A percentile compares a stretch with the other conserved stretches of the same genome.
Evolutionary conservation across 2,329 filamentous ascomycete species (phyloP).

Genomic region (Drechslerella coelobrocha): DNA sequence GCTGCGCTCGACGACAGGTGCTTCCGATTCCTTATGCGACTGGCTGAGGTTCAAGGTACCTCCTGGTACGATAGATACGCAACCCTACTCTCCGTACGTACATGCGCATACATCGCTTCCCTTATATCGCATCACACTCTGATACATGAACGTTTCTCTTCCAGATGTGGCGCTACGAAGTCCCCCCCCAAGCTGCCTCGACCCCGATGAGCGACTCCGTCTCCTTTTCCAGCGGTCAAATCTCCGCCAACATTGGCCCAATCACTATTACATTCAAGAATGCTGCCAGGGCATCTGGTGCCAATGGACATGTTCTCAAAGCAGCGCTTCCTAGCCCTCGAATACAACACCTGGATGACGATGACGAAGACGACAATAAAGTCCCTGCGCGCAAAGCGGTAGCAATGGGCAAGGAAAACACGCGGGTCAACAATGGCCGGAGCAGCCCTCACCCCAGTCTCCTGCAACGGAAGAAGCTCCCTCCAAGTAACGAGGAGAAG

Average conservation of each 20-base stretch:
- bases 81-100: conserved; percentile 42
- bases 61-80: conserved; percentile 49
- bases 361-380: conserved; percentile 7
- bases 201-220: conserved; percentile 31
- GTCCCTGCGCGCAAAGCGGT: conserved; percentile 4
- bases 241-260: conserved; percentile 36
- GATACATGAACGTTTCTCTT: not conserved
- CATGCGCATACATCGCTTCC: not conserved
- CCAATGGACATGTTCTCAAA: not conserved
- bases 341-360: conserved; percentile 16
- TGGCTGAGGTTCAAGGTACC: conserved; percentile 47
- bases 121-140: not conserved
- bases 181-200: conserved; percentile 26
- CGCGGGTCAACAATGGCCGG: conserved; percentile 35
- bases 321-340: conserved; percentile 15
- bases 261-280: conserved; percentile 44
- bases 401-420: conserved; percentile 12
- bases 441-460: conserved; percentile 37
- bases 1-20: conserved; percentile 47
- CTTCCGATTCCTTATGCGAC: conserved; percentile 50
- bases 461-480: conserved; percentile 33
- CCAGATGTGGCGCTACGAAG: conserved; percentile 48
- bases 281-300: conserved; percentile 10
- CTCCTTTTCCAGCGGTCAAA: conserved; percentile 28
- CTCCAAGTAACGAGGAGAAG: conserved; percentile 35